A percentile compares a stretch with the other conserved stretches of the same genome.
These are phyloP conservation scores for Prunus davidiana DNA, from an alignment of 306 rosid genomes.

Conservation along the genomic window DNA sequence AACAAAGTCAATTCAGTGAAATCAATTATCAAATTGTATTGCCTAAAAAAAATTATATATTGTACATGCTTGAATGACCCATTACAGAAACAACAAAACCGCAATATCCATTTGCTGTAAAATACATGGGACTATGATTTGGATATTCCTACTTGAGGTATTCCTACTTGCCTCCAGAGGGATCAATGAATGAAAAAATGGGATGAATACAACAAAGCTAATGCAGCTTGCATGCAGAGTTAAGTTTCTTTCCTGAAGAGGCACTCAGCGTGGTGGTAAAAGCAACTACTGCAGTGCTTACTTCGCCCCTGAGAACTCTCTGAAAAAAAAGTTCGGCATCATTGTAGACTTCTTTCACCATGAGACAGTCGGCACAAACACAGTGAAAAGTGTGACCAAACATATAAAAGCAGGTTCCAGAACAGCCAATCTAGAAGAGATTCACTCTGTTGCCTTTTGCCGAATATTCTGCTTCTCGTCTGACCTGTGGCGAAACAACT, in stretches of 20 bases:
- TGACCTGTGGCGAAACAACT: slow-evolving; percentile 81
- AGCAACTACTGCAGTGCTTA: slow-evolving; percentile 23
- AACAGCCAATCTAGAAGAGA: slow-evolving; percentile 13
- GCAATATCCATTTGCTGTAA: not conserved
- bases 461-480: slow-evolving; percentile 53
- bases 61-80: slow-evolving; percentile 1
- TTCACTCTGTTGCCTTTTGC: slow-evolving; percentile 30
- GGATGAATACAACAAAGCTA: slow-evolving; percentile 35
- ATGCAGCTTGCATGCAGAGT: slow-evolving; percentile 25
- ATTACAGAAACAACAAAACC: not conserved
- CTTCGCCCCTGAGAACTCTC: slow-evolving; percentile 17
- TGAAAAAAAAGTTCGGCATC: slow-evolving; percentile 19
- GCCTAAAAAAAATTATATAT: not conserved
- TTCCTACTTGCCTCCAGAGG: slow-evolving; percentile 35
- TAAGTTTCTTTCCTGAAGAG: slow-evolving; percentile 26
- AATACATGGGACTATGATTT: slow-evolving; percentile 12
- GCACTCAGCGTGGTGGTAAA: not conserved
- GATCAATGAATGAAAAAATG: slow-evolving; percentile 41
- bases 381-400: slow-evolving; percentile 20
- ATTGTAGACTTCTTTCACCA: slow-evolving; percentile 13
- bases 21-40: not conserved
- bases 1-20: not conserved
- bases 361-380: slow-evolving; percentile 24
- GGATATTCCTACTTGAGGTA: slow-evolving; percentile 20
- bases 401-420: slow-evolving; percentile 16